phyloP scores from a whole-genome alignment of 179 eudicot species.

The Beta macrorhiza region DNA sequence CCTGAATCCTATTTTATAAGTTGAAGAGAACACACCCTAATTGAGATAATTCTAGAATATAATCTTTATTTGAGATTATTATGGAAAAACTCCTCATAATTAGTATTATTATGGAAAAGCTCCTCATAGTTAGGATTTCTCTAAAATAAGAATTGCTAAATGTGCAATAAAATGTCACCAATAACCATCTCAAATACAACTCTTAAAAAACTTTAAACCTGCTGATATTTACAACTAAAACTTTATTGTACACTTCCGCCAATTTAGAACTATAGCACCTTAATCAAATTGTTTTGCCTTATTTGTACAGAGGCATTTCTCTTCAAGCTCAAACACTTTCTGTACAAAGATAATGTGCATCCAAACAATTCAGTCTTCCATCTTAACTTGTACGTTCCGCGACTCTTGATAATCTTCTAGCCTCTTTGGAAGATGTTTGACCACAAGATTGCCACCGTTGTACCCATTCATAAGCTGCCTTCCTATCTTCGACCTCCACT shows the following conservation, averaged over 20 bases:
- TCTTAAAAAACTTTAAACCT: not conserved
- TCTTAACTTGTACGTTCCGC: constrained; percentile 45
- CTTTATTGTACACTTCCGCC: not conserved
- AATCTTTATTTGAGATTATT: too few relatives aligned
- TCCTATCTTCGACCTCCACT: constrained; percentile 84
- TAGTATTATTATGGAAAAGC: too few relatives aligned
- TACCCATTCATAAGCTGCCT: constrained; percentile 71
- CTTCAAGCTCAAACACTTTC: not conserved
- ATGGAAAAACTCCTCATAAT: too few relatives aligned
- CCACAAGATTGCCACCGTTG: constrained; percentile 65
- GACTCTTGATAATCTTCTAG: constrained; percentile 37
- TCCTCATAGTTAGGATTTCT: not conserved
- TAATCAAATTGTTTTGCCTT: not conserved
- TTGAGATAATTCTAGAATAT: too few relatives aligned
- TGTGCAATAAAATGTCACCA: not conserved
- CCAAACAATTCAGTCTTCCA: constrained; percentile 39
- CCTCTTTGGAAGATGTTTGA: constrained; percentile 43
- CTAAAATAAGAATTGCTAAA: not conserved
- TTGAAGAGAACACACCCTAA: too few relatives aligned
- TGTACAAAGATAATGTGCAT: constrained; percentile 10
- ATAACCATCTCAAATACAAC: not conserved
- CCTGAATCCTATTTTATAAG: too few relatives aligned
- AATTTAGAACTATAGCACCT: not conserved
- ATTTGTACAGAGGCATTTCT: not conserved
- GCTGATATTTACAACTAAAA: not conserved